Evolutionary conservation across 345 rosid genomes (phyloP), one percentile per base, ranked within the genome.

Genomic region (Rubroshorea leprosula): DNA sequence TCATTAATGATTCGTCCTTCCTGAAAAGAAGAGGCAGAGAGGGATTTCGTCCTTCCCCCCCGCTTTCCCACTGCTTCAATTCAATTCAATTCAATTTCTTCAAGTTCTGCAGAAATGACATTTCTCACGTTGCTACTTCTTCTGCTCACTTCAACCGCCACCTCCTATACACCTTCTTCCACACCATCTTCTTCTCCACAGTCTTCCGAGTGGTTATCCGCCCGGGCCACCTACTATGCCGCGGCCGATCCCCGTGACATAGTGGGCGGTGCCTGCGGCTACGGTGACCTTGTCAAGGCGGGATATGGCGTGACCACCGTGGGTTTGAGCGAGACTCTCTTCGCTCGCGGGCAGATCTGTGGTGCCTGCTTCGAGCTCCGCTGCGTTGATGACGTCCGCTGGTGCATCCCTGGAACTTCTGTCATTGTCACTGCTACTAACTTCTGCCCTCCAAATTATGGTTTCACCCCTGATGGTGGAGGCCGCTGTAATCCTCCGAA

Each of bases 261-360:
- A 0, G 85, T 85, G 0, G 95, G 99, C 1, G 99, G 99, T 8
- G 99, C 97, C 18, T 93, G 99, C 72, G 99, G 99, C n/a, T 93
- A 83, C 64, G 99, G 99, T 5, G 95, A 90, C 76, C 73, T 93
- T n/a, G 76, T 50, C 9, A 78, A 76, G 75, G 82, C 92, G 0
- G 97, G 99, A 0, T 93, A 93, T 66, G 99, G 99, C 15, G 57
- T 83, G 85, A 92, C 97, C 9, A 93, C 99, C 0, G 97, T 71
- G 18, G 99, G 96, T 14, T 55, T 93, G 55, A 85, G 97, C 24
- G 92, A 89, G 77, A 13, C 88, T 2, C 63, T 93, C 23, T 93
- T 83, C 64, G 84, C 72, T 74, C 88, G 89, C 0, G 99, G 97
- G 5, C 92, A 85, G 97, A 84, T 87, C 86, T 93, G 99, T 66